Evolutionary conservation across 2,329 filamentous ascomycete genomes (phyloP), one percentile per base, ranked within the genome.

Genomic region (Sporothrix pallida): DNA sequence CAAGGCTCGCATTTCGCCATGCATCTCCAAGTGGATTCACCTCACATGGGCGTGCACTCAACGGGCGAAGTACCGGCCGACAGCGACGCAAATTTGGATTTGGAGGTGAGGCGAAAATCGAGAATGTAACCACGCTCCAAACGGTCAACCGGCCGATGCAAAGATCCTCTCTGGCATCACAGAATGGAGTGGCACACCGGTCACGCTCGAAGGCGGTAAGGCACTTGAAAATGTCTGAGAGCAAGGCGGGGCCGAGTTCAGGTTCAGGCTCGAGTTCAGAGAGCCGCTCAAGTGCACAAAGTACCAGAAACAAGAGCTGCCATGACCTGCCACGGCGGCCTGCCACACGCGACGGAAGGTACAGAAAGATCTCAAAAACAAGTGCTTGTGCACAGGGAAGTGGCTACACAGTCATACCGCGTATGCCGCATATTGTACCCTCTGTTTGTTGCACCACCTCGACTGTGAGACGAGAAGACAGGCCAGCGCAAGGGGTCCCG

Each of bases 21-120:
- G 52, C 50, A 50, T 58, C n/a, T 46, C 46, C 13, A 26, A 15
- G 70, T 62, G 44, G 56, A 31, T 50, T 50, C 20, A 20, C 42
- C 69, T 44, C 54, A 60, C 20, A 58, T 60, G 44, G 20, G 12
- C 56, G 17, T 63, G 56, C 70, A 71, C 13, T n/a, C 15, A 58
- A 54, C 15, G n/a, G 46, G 52, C 67, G 23, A 70, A 73, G 72
- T 69, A 73, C 52, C 65, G 54, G 54, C 52, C 52, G 63, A 50
- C 63, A 50, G 46, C 23, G 17, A 31, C 65, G 9, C 23, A 50
- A 37, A 37, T 37, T 37, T 37, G 23, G n/a, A 63, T 44, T 8
- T 50, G 62, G 5, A 50, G 20, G 42, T 48, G 44, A 50, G 44
- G 26, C 63, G 50, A 70, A 10, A 70, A 54, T 26, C 54, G 20